These are phyloP conservation scores for Cyclotella cryptica DNA, from an alignment of 108 stramenopile species.

Conservation along the genomic window DNA sequence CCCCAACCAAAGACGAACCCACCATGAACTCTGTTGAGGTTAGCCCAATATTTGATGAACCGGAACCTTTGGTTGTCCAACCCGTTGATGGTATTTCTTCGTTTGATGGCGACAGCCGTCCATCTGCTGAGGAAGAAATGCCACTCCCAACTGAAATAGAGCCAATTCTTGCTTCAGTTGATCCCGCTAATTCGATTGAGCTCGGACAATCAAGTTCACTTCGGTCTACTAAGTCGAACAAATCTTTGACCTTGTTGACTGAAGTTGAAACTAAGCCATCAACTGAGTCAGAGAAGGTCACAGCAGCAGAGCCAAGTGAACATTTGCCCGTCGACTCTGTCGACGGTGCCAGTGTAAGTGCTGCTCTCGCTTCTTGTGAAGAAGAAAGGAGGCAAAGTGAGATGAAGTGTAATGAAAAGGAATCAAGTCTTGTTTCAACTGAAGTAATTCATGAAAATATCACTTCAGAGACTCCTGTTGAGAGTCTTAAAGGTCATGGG, in stretches of 20 bases:
- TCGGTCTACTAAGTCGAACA: not conserved
- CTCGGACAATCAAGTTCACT: not conserved
- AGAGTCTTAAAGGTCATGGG: not conserved
- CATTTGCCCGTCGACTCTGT: not conserved
- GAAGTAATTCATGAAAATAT: not conserved
- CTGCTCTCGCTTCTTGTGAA: not conserved
- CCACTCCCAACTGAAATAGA: not conserved
- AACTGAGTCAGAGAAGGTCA: not conserved
- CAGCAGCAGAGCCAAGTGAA: not conserved
- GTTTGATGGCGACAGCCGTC: too few relatives aligned
- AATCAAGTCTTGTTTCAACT: not conserved
- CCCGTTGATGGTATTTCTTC: too few relatives aligned
- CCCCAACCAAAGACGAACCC: too few relatives aligned
- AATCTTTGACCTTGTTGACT: not conserved
- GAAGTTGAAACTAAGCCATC: not conserved
- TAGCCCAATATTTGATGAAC: constrained; percentile 4
- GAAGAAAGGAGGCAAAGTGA: not conserved
- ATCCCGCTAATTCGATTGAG: not conserved
- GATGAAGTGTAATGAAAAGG: not conserved
- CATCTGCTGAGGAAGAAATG: too few relatives aligned
- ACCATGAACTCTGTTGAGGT: constrained; percentile 5
- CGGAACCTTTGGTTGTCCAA: too few relatives aligned
- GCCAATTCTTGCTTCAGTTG: not conserved
- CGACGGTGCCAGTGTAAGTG: not conserved
- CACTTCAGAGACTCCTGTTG: not conserved